Evolutionary conservation across 1,139 yeast genomes (phyloP).

Genomic region (Suhomyces wounanorum): DNA sequence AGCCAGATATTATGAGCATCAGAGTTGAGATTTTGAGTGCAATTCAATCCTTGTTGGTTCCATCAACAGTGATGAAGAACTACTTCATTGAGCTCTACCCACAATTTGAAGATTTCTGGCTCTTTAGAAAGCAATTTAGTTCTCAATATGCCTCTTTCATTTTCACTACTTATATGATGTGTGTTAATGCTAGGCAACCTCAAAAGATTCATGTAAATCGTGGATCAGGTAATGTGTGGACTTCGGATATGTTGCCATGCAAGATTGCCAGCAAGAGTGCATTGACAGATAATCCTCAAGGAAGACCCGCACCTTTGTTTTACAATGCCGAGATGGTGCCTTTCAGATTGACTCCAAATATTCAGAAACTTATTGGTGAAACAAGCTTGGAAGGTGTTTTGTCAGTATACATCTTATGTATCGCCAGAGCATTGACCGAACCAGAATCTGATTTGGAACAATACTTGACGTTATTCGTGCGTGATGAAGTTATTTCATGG

Average conservation of each 20-base stretch:
- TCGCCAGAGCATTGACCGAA: constrained; percentile 86
- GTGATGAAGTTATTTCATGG: constrained; percentile 96
- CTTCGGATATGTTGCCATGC: constrained; percentile 94
- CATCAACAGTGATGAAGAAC: constrained; percentile 79
- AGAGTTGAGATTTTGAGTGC: constrained; percentile 90
- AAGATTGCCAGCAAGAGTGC: constrained; percentile 67
- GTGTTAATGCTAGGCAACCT: constrained; percentile 91
- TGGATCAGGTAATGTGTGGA: constrained; percentile 87
- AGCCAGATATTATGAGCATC: constrained; percentile 86
- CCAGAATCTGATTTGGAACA: constrained; percentile 90
- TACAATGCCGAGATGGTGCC: constrained; percentile 96
- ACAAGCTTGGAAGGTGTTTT: constrained; percentile 89
- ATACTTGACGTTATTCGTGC: constrained; percentile 84
- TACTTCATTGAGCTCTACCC: constrained; percentile 63
- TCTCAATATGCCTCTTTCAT: constrained; percentile 95
- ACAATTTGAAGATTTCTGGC: constrained; percentile 92
- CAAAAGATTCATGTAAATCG: constrained; percentile 85
- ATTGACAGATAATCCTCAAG: constrained; percentile 56
- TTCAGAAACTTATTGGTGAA: constrained; percentile 92
- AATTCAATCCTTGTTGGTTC: constrained; percentile 84
- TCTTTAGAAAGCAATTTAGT: constrained; percentile 92
- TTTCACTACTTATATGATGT: constrained; percentile 92
- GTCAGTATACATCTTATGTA: constrained; percentile 79
- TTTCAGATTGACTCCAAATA: constrained; percentile 92
- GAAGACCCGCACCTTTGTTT: constrained; percentile 79